phyloP scores from a whole-genome alignment of 345 rosid genomes.

The Litchi chinensis region DNA sequence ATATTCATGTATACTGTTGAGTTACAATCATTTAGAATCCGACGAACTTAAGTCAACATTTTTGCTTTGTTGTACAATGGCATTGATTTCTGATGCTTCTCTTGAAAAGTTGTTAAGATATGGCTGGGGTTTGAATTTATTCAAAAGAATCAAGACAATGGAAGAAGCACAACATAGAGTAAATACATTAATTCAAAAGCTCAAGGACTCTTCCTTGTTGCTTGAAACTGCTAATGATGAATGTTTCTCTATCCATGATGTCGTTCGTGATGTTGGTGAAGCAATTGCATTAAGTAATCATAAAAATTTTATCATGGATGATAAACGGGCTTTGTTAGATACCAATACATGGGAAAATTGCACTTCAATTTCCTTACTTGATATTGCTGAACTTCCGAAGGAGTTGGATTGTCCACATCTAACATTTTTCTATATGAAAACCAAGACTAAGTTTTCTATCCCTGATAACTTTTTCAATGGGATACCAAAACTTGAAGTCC shows the following conservation, averaged over 20 bases:
- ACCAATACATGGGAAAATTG: not conserved
- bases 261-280: conserved; percentile 12
- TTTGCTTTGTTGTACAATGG: no score
- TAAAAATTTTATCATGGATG: not conserved
- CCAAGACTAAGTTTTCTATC: not conserved
- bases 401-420: conserved; percentile 20
- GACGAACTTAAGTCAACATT: no score
- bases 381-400: conserved; percentile 12
- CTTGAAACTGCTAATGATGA: not conserved
- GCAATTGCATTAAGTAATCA: conserved; percentile 13
- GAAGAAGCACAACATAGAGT: conserved; percentile 10
- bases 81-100: no score
- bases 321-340: no score
- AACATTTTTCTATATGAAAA: not conserved
- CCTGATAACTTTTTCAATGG: not conserved
- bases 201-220: not conserved
- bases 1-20: no score
- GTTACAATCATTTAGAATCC: no score
- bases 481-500: not conserved
- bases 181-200: not conserved
- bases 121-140: conserved; percentile 18
- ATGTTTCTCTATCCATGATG: conserved; percentile 3
- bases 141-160: not conserved
- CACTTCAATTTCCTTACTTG: not conserved
- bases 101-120: conserved; percentile 4